Evolutionary conservation across 441 rosid genomes (phyloP).

Genomic region (Eutrema salsugineum): DNA sequence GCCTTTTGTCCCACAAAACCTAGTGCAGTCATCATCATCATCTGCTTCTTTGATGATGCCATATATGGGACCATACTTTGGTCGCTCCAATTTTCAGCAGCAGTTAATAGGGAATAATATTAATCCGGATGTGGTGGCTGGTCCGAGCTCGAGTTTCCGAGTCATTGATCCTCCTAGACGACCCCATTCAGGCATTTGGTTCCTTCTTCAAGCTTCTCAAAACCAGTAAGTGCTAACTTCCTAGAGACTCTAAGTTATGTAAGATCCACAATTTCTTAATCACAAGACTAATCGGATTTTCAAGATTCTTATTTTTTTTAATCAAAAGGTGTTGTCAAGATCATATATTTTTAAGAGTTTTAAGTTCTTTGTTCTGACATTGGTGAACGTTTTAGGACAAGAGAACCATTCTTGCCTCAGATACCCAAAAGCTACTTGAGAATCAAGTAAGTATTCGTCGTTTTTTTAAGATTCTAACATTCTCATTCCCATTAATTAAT

Average conservation of each 20-base stretch:
- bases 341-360: neutral
- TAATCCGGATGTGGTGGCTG: slow-evolving; percentile 44
- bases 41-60: slow-evolving; percentile 52
- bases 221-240: slow-evolving; percentile 67
- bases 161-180: slow-evolving; percentile 79
- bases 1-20: slow-evolving; percentile 36
- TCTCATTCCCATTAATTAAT: too few relatives aligned
- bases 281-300: neutral
- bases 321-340: neutral
- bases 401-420: slow-evolving; percentile 90
- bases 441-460: slow-evolving; percentile 66
- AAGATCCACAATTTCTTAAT: neutral
- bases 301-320: neutral
- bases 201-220: slow-evolving; percentile 79
- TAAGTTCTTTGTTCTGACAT: neutral
- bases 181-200: slow-evolving; percentile 96
- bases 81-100: slow-evolving; percentile 51
- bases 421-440: slow-evolving; percentile 93
- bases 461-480: neutral
- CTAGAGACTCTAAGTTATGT: neutral
- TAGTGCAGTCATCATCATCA: slow-evolving; percentile 36
- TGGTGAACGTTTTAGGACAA: slow-evolving; percentile 42
- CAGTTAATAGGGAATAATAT: slow-evolving; percentile 24
- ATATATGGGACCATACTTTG: slow-evolving; percentile 54
- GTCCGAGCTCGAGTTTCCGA: slow-evolving; percentile 69